Conservation (phyloP, 768 basidiomycete genomes). For the Hebeloma cylindrosporum region DNA sequence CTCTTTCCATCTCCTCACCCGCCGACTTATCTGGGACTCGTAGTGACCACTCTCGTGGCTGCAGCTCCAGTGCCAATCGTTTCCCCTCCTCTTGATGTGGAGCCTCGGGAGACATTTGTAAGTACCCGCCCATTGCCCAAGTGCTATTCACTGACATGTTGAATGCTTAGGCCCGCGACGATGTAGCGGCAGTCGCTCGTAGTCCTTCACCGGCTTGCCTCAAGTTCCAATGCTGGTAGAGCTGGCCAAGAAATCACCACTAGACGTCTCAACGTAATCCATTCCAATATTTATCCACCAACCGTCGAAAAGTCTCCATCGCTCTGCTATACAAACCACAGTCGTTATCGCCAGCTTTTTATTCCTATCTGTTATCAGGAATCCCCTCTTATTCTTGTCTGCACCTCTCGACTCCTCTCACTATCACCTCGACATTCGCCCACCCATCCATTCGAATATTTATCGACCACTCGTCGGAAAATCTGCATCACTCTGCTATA, state of each 20-base stretch:
- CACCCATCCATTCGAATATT: background rate
- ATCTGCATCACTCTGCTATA: background rate
- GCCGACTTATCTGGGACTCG: background rate
- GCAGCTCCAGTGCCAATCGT: constrained; percentile 31
- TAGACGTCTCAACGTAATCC: background rate
- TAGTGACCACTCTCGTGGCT: constrained; percentile 22
- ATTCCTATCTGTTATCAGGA: too few relatives aligned
- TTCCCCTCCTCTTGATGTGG: constrained; percentile 21
- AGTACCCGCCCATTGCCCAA: constrained; percentile 1
- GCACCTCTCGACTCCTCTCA: background rate
- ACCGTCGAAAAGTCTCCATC: background rate
- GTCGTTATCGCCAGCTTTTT: too few relatives aligned
- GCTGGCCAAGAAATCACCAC: constrained; percentile 7
- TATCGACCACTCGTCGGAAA: background rate
- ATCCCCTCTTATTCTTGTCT: too few relatives aligned
- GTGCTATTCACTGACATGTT: background rate
- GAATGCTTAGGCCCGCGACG: constrained; percentile 11
- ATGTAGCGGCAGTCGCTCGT: constrained; percentile 17
- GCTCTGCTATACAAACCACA: too few relatives aligned
- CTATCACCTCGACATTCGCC: background rate
- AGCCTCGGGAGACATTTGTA: constrained; percentile 16
- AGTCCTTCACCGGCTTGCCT: constrained; percentile 16
- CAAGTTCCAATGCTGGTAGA: constrained; percentile 19
- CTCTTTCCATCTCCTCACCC: background rate
- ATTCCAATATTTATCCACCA: background rate